These are phyloP conservation scores for Paracamarosporium sp. DNA, from an alignment of 2,329 filamentous ascomycete genomes.

Conservation along the genomic window DNA sequence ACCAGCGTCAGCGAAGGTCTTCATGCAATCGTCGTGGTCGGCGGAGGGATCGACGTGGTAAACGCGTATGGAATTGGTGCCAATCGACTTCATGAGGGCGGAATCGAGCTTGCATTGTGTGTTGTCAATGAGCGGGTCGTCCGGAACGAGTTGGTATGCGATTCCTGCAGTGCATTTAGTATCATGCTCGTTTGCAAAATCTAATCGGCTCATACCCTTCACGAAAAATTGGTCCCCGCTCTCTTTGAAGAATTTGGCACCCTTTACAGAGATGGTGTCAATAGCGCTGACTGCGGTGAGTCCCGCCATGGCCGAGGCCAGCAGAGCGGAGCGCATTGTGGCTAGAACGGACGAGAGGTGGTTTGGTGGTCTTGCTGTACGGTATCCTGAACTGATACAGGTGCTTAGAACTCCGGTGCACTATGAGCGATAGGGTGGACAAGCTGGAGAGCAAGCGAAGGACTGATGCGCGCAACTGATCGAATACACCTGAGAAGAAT, in stretches of 20 bases:
- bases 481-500: not conserved
- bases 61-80: slow-evolving; percentile 83
- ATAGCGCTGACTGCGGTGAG: slow-evolving; percentile 53
- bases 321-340: slow-evolving; percentile 26
- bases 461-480: not conserved
- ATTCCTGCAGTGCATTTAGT: slow-evolving; percentile 62
- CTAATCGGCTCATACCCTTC: slow-evolving; percentile 65
- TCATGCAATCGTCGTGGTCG: slow-evolving; percentile 82
- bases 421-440: not conserved
- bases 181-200: not conserved
- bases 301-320: slow-evolving; percentile 30
- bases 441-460: not conserved
- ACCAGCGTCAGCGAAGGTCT: slow-evolving; percentile 76
- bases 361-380: too few relatives aligned
- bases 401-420: too few relatives aligned
- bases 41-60: slow-evolving; percentile 80
- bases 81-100: slow-evolving; percentile 77
- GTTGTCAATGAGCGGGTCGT: slow-evolving; percentile 78
- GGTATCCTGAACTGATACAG: not conserved
- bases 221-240: slow-evolving; percentile 84
- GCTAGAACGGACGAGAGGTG: not conserved
- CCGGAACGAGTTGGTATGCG: slow-evolving; percentile 70
- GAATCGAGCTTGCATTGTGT: slow-evolving; percentile 80
- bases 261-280: slow-evolving; percentile 66
- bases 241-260: slow-evolving; percentile 84